Evolutionary conservation across 345 rosid species (phyloP).

Genomic region (Eucalyptus guilfoylei): DNA sequence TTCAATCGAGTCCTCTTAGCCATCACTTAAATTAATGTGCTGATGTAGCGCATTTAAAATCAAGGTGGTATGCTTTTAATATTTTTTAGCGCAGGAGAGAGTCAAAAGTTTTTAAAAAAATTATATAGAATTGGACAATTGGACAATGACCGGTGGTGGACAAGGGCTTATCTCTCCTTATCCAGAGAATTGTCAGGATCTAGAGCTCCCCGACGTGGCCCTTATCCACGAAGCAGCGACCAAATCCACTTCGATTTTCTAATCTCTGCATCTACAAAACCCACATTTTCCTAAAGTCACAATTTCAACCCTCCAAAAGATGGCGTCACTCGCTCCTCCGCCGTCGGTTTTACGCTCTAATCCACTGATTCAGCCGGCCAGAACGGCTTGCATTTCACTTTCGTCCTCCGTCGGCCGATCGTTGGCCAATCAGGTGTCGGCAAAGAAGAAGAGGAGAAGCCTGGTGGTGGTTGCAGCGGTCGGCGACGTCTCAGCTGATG

Average conservation of each 20-base stretch:
- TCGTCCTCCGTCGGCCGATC: neutral
- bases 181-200: slow-evolving; percentile 20
- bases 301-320: neutral
- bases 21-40: neutral
- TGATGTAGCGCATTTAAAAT: neutral
- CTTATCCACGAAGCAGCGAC: slow-evolving; percentile 22
- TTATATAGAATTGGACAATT: neutral
- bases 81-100: neutral
- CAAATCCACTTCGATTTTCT: neutral
- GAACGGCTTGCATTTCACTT: neutral
- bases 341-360: neutral
- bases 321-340: neutral
- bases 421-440: neutral
- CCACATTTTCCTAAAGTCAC: neutral
- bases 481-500: slow-evolving; percentile 75
- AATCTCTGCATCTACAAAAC: neutral
- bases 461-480: slow-evolving; percentile 62
- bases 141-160: neutral
- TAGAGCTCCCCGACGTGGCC: slow-evolving; percentile 21
- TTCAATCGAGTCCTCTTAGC: neutral
- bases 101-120: neutral
- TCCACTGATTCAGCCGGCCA: neutral
- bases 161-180: slow-evolving; percentile 6
- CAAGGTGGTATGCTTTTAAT: neutral
- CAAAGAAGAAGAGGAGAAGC: slow-evolving; percentile 24